phyloP scores from a whole-genome alignment of 768 basidiomycete genomes.

The Phanerochaete carnosa region DNA sequence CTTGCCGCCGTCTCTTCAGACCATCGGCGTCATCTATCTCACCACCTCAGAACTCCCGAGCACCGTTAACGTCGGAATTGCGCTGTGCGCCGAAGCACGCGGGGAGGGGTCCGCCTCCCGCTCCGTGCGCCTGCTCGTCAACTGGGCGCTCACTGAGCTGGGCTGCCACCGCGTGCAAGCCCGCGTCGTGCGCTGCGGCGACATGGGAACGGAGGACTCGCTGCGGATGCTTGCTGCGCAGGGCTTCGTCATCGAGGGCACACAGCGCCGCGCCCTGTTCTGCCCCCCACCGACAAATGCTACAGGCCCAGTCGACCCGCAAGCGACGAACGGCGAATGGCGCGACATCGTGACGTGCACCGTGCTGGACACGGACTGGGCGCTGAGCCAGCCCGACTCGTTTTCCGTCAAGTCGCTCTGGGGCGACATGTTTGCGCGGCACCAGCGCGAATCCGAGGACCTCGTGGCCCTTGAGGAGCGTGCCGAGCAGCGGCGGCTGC shows the following conservation, averaged over 20 bases:
- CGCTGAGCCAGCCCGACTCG: background rate
- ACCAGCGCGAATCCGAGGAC: constrained; percentile 23
- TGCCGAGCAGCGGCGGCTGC: background rate
- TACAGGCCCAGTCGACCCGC: constrained; percentile 25
- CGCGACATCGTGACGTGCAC: constrained; percentile 22
- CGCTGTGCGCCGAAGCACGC: constrained; percentile 36
- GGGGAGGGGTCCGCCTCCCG: constrained; percentile 42
- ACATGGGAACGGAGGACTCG: constrained; percentile 39
- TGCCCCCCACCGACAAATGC: background rate
- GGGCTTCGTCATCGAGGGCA: constrained; percentile 64
- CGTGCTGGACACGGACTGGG: constrained; percentile 25
- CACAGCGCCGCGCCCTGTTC: constrained; percentile 47
- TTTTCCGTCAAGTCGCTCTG: constrained; percentile 10
- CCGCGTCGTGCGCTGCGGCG: constrained; percentile 39
- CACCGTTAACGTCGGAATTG: constrained; percentile 59
- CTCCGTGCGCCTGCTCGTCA: constrained; percentile 42
- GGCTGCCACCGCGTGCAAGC: constrained; percentile 52
- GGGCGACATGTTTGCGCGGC: constrained; percentile 25
- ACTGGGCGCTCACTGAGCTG: constrained; percentile 43
- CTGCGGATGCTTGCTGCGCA: constrained; percentile 46
- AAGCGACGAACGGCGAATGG: constrained; percentile 27
- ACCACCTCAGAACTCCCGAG: constrained; percentile 17
- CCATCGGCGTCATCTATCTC: constrained; percentile 21
- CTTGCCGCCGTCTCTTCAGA: background rate
- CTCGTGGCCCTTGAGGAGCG: constrained; percentile 20